Base-by-base conservation (phyloP, 2,329 filamentous ascomycete genomes). In the Aaosphaeria arxii region DNA sequence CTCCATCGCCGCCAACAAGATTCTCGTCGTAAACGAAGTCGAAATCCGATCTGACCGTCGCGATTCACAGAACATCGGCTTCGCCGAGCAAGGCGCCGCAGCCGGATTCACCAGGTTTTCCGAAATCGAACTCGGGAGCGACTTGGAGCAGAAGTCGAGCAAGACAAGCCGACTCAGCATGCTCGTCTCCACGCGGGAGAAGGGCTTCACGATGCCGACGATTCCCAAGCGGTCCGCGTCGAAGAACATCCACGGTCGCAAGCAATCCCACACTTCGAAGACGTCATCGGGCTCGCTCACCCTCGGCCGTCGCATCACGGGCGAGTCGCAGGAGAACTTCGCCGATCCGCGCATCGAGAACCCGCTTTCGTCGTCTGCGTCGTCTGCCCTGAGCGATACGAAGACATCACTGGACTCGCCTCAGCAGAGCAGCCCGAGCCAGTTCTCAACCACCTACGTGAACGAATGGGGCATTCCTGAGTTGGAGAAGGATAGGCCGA, bases 11-110 rank as follows among this genome's bases (percentile, higher is more conserved):
- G 43, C 53, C 33, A 66, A 67, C 54, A 66, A 64, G 32, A 71
- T 71, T 51, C 64, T 69, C 38, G 67, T 71, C 49, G 63, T 70
- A 51, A 70, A 69, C 43, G 67, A 71, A 47, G 62, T 71, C 51
- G 61, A 65, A 40, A 57, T 71, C 43, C 66, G 57, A 40, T 61
- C 65, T 17, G 61, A 67, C 38, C 45, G 47, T 31, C 51, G 56
- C 38, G 31, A 40, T 11, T 50, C 48, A 42, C 43, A 52, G 1
- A 55, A 52, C 44, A 62, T 62, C 33, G 53, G 46, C 7, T 46
- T 2, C 50, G 48, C 51, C 11, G 51, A 42, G 40, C 46, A 53
- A 44, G 50, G 49, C n/a, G 52, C 51, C 30, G 24, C 42, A 36
- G 42, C 42, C 13, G 45, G 39, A 17, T 45, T 42, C 5, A 30